Base-by-base conservation (phyloP, 352 stramenopile species). In the Pythium insidiosum region DNA sequence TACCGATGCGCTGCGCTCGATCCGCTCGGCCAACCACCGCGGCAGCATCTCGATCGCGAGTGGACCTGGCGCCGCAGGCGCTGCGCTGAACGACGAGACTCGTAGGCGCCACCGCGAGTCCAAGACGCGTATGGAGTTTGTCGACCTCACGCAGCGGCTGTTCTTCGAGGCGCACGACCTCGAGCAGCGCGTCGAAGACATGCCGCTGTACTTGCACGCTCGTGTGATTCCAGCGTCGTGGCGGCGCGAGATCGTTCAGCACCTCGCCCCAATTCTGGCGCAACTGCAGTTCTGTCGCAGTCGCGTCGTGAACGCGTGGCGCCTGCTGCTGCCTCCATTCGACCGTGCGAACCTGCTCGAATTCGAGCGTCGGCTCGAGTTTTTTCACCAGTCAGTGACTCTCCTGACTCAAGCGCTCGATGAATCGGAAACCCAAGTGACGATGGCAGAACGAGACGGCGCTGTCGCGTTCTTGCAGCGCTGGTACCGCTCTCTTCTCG, bases 391-490 rank as follows among this genome's bases (percentile, higher is more conserved):
- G 12, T 56, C 47, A 3, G 48, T 79, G 3, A 20, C 36, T 16
- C 29, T 60, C 7, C 37, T 79, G 0, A 47, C 58, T 0, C 30
- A 38, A 2, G 66, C 56, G 16, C 47, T 79, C 5, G 15, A 52
- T 2, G 53, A 75, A 15, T 68, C 65, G 26, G 58, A 77, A 21
- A 43, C 31, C 5, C 53, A 63, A 10, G 45, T 72, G 9, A 16
- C 51, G 1, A 33, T 47, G 5, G 58, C 58, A 6, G 72, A 84
- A 35, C 42, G 43, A 18, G 24, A 59, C 1, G 47, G 54, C 1
- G 72, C 72, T 9, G 62, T 56, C 22, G 47, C 48, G 43, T 73
- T 62, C 33, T 54, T 84, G 10, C 72, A 84, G 46, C 22, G 59
- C 3, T 84, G 72, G 68, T 72, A 55, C 4, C 56, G 72, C 6